Conservation (phyloP, 495 filamentous ascomycete genomes). For the Hypomontagnella submonticulosa region DNA sequence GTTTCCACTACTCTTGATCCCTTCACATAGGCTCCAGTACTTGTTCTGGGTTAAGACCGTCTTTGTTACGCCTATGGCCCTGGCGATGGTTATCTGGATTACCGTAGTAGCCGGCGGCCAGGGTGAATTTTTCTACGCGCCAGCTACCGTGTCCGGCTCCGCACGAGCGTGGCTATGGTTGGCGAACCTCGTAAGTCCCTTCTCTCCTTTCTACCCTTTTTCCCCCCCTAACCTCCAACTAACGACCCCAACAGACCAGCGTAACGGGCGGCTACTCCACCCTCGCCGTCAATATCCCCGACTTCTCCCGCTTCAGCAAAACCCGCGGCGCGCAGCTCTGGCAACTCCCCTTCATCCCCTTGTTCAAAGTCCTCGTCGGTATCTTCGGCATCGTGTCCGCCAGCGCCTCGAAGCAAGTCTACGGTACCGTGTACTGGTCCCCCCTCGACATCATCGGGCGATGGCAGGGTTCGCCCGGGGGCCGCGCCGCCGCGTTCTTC, state of each 20-base stretch:
- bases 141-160: conserved; percentile 50
- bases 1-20: conserved; percentile 63
- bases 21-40: conserved; percentile 63
- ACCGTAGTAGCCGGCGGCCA: conserved; percentile 57
- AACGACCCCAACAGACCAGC: conserved; percentile 37
- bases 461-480: conserved; percentile 42
- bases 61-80: conserved; percentile 61
- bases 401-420: conserved; percentile 42
- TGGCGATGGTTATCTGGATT: conserved; percentile 64
- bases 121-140: conserved; percentile 56
- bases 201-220: not conserved
- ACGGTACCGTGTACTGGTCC: conserved; percentile 45
- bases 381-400: conserved; percentile 47
- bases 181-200: conserved; percentile 38
- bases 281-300: conserved; percentile 46
- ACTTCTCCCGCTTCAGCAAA: conserved; percentile 48
- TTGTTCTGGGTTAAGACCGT: conserved; percentile 66
- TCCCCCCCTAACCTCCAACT: not conserved
- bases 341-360: conserved; percentile 49
- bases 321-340: conserved; percentile 44
- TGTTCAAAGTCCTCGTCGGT: conserved; percentile 46
- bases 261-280: conserved; percentile 46
- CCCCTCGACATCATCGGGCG: conserved; percentile 46
- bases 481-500: conserved; percentile 49
- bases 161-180: conserved; percentile 51